Base-by-base conservation (phyloP, 257 asterid genomes). In the Ehretia macrophylla region DNA sequence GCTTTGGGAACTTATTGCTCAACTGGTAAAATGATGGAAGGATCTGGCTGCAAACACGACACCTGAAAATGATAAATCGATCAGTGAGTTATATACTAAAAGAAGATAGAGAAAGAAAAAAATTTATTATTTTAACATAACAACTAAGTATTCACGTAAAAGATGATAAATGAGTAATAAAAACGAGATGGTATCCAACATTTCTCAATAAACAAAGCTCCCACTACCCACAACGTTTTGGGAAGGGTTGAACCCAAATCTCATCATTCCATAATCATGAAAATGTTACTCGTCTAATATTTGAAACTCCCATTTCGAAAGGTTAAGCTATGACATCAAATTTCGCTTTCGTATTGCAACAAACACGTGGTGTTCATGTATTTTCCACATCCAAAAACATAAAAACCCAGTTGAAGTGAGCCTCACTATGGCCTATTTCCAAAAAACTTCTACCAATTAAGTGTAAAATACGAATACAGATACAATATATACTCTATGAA, bases 11-110 rank as follows among this genome's bases (percentile, higher is more conserved):
- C 70, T 74, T 78, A 64, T 21, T 67, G 80, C 93, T 86, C 62
- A 92, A 59, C 54, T 70, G 63, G 55, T 67, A 38, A 68, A 88
- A 92, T 66, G 77, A 72, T 17, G 97, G 97, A 56, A 88, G 79
- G n/a, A 88, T 86, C 69, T 79, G 85, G 62, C 84, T 80, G 79
- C 99, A 92, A 57, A 81, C 96, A 6, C 78, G 71, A 35, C 96
- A 88, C 97, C 95, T 88, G 70, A 58, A 75, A 74, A 52, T 21
- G 14, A 22, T 51, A 54, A 63, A 48, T 21, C 18, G 32, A 32
- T 18, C 11, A 51, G 49, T 12, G 12, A n/a, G 32, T 11, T 14
- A 17, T 9, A 17, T 14, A 8, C 9, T 11, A 10, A 6, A 52
- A 11, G 6, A n/a, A n/a, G n/a, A n/a, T n/a, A n/a, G n/a, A n/a